Base-by-base conservation (phyloP, 805 yeast species). In the Candida oleophila region DNA sequence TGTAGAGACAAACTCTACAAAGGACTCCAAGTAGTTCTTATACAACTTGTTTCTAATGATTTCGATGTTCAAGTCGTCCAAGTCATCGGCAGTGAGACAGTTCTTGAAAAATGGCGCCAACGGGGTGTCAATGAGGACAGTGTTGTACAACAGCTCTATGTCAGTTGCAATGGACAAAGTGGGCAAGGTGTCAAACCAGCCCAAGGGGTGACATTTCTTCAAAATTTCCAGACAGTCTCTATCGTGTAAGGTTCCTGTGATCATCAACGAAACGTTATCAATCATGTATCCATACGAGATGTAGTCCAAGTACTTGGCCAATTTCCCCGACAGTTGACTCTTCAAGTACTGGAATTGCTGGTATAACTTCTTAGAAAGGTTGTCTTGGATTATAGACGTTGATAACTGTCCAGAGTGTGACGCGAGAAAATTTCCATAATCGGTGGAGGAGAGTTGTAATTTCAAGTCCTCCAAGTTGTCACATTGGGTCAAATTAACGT, bases 111-210 rank as follows among this genome's bases (percentile, higher is more conserved):
- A 94, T 36, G 97, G 96, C 1, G 99, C 98, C 62, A 94, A 78
- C 3, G 99, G 99, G 4, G 99, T 94, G 68, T 94, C 99, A 46
- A 94, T 85, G 49, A 94, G 74, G 12, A 94, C 99, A 1, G 95
- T 87, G 59, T 86, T 86, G 71, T 92, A 94, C 57, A 94, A 77
- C n/a, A 94, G 82, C 58, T 90, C 96, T 47, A 92, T 82, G 66
- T 92, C 98, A 2, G 97, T 89, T 41, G 98, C 97, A 42, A 92
- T 94, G 14, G 94, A 81, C 48, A 94, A 76, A 0, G 98, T 92
- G 32, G 99, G 99, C 55, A 94, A 80, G 5, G 98, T 92, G 57
- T 94, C 99, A 61, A 94, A 94, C 97, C 97, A 91, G 39, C 99
- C 99, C 56, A 94, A 76, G 0, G 99, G 99, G 64, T 94, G 96